phyloP scores from a whole-genome alignment of 2,329 filamentous ascomycete species.

The Cordyceps militaris region DNA sequence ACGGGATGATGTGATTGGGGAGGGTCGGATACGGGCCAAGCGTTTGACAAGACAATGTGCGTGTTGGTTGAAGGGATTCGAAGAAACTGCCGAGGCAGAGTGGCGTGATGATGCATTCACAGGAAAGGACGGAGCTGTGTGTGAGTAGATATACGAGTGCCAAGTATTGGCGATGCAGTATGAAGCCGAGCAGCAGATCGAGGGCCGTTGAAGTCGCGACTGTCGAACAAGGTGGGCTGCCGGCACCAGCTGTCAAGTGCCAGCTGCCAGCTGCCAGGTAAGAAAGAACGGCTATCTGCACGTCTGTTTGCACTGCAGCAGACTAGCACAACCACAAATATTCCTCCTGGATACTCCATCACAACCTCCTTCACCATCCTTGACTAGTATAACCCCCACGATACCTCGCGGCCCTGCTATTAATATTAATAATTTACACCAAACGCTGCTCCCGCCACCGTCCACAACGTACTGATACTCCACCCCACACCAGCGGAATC shows the following conservation, averaged over 20 bases:
- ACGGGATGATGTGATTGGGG: slow-evolving; percentile 11
- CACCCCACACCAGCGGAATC: neutral
- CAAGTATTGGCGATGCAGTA: neutral
- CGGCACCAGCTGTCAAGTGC: neutral
- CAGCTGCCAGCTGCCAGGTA: neutral
- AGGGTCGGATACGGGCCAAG: neutral
- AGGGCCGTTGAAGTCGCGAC: neutral
- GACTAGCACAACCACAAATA: neutral
- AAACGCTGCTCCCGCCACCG: neutral
- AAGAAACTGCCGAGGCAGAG: neutral
- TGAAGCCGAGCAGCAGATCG: neutral
- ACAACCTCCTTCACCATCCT: neutral
- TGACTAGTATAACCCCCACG: neutral
- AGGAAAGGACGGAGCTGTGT: neutral
- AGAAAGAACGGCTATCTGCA: neutral
- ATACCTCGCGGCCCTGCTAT: neutral
- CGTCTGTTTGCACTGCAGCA: neutral
- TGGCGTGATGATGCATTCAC: neutral
- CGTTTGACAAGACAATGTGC: neutral
- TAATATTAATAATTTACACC: neutral
- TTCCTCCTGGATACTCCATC: neutral
- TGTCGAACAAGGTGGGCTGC: neutral
- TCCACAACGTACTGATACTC: too few relatives aligned
- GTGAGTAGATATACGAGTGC: neutral
- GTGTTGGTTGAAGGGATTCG: slow-evolving; percentile 4